Evolutionary conservation across 2,329 filamentous ascomycete species (phyloP).

Genomic region (Lecanicillium sp.): DNA sequence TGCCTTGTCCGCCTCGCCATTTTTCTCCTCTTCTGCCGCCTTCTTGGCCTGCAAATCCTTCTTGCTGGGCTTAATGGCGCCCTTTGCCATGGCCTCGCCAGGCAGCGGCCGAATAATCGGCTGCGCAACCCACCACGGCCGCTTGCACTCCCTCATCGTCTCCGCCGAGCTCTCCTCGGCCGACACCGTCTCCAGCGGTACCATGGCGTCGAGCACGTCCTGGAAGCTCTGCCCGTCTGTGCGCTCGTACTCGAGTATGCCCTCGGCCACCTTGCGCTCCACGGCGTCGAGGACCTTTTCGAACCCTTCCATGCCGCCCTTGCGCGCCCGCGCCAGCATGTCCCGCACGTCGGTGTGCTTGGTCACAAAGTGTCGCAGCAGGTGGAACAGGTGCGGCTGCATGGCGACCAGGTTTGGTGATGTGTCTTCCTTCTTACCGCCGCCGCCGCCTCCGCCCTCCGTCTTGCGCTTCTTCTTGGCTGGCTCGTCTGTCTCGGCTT

Average conservation of each 20-base stretch:
- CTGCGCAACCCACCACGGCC: slow-evolving; percentile 88
- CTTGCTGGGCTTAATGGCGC: slow-evolving; percentile 67
- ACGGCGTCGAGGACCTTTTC: slow-evolving; percentile 64
- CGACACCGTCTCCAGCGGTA: slow-evolving; percentile 22
- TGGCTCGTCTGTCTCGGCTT: slow-evolving; percentile 35
- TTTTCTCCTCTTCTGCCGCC: slow-evolving; percentile 8
- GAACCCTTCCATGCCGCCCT: slow-evolving; percentile 67
- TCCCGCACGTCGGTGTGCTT: slow-evolving; percentile 79
- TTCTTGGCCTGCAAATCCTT: slow-evolving; percentile 44
- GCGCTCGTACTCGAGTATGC: slow-evolving; percentile 58
- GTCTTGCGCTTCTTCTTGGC: slow-evolving; percentile 45
- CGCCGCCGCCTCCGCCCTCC: slow-evolving; percentile 19
- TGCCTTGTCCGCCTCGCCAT: slow-evolving; percentile 9
- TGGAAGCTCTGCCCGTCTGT: slow-evolving; percentile 43
- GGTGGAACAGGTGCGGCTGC: slow-evolving; percentile 89
- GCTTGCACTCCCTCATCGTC: slow-evolving; percentile 63
- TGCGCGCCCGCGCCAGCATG: slow-evolving; percentile 60
- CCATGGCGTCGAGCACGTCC: slow-evolving; percentile 23
- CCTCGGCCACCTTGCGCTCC: slow-evolving; percentile 66
- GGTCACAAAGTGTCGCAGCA: slow-evolving; percentile 74
- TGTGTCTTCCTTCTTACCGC: slow-evolving; percentile 28
- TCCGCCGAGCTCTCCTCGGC: slow-evolving; percentile 54
- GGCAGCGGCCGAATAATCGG: slow-evolving; percentile 81
- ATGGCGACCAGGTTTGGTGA: slow-evolving; percentile 66
- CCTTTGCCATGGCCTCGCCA: slow-evolving; percentile 77